Evolutionary conservation across 2,329 filamentous ascomycete species (phyloP).

Genomic region (Fusarium sp.): DNA sequence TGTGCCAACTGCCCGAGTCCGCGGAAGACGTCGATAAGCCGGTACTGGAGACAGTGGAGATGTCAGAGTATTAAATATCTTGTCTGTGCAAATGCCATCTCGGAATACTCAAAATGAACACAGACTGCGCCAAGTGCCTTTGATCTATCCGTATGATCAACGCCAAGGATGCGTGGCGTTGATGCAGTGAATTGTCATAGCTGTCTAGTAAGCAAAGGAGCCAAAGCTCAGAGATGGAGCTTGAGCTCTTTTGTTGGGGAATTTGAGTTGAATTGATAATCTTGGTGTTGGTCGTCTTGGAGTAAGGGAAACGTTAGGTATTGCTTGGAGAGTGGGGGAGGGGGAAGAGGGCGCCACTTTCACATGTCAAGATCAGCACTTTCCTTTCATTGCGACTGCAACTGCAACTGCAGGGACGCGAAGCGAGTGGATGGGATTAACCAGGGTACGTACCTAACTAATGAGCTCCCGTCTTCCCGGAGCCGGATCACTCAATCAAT

Average conservation of each 20-base stretch:
- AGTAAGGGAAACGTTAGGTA: constrained; percentile 12
- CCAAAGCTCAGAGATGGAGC: background rate
- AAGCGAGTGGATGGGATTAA: background rate
- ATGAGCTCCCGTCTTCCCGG: background rate
- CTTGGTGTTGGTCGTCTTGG: constrained; percentile 12
- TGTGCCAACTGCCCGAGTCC: constrained; percentile 2
- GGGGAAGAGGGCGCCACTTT: constrained; percentile 38
- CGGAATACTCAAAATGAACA: constrained; percentile 16
- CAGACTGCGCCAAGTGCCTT: background rate
- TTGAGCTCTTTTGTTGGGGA: constrained; percentile 28
- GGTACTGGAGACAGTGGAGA: background rate
- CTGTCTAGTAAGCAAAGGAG: background rate
- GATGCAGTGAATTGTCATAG: constrained; percentile 15
- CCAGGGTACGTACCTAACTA: background rate
- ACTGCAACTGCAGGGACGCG: constrained; percentile 1
- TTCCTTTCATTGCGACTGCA: background rate
- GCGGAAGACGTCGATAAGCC: constrained; percentile 7
- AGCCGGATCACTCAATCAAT: background rate
- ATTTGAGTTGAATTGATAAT: constrained; percentile 9
- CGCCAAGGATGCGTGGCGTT: constrained; percentile 26
- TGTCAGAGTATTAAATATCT: constrained; percentile 1
- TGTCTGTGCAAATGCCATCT: background rate
- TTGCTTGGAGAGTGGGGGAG: constrained; percentile 19
- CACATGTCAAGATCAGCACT: constrained; percentile 41
- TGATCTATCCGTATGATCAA: constrained; percentile 19